These are phyloP conservation scores for Pilaira anomala DNA, from an alignment of 192 early-diverging fungal genomes.

Conservation along the genomic window DNA sequence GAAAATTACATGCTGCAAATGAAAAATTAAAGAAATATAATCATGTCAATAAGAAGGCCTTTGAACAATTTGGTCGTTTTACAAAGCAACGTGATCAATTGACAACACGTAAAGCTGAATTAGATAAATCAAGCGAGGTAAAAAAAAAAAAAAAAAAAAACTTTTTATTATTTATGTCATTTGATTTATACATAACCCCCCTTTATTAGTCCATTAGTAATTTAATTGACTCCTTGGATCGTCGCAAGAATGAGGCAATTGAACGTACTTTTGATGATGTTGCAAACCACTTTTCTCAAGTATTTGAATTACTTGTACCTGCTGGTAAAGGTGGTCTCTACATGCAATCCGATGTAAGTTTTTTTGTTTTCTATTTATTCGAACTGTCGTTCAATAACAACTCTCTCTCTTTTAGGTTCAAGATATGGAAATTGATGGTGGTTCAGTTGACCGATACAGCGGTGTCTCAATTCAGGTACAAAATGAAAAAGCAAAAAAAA, in stretches of 20 bases:
- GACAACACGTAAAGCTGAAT: slow-evolving; percentile 78
- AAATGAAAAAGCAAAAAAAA: background rate
- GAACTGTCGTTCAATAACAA: background rate
- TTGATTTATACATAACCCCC: background rate
- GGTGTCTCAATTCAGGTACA: slow-evolving; percentile 80
- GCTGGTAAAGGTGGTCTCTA: slow-evolving; percentile 79
- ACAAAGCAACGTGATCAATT: slow-evolving; percentile 86
- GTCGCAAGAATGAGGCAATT: slow-evolving; percentile 96
- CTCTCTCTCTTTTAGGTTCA: slow-evolving; percentile 23
- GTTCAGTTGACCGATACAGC: slow-evolving; percentile 78
- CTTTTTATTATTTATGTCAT: background rate
- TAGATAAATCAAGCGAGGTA: slow-evolving; percentile 76
- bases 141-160: background rate
- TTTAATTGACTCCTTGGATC: slow-evolving; percentile 87
- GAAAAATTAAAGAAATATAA: slow-evolving; percentile 85
- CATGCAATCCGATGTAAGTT: slow-evolving; percentile 67
- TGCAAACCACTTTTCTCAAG: slow-evolving; percentile 78
- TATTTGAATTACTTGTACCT: slow-evolving; percentile 90
- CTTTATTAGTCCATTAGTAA: slow-evolving; percentile 68
- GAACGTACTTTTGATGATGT: slow-evolving; percentile 95
- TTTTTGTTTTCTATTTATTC: slow-evolving; percentile 19
- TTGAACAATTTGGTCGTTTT: slow-evolving; percentile 96
- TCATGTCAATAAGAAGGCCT: slow-evolving; percentile 98
- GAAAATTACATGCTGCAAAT: slow-evolving; percentile 73
- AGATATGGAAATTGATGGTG: slow-evolving; percentile 40